These are phyloP conservation scores for Rhizophora mangle DNA, from an alignment of 345 rosid genomes.

Conservation along the genomic window DNA sequence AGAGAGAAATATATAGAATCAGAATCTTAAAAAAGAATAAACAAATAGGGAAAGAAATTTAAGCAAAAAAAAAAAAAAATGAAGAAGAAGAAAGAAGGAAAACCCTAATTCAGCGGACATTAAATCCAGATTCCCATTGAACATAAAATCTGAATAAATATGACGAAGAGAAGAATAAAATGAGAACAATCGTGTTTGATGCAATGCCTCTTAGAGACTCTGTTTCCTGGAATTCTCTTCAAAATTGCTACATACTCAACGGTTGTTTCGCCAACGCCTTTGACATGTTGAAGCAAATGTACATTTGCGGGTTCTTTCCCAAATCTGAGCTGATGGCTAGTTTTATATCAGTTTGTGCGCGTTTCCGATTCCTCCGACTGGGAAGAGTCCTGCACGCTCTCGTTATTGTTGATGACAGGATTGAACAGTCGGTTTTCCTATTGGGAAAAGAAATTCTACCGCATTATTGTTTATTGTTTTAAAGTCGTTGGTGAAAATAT, in stretches of 20 bases:
- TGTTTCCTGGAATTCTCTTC: slow-evolving; percentile 41
- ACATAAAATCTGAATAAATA: too few species aligned
- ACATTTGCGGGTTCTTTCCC: slow-evolving; percentile 36
- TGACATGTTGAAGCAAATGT: slow-evolving; percentile 36
- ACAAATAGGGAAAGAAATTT: too few species aligned
- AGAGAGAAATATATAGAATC: too few species aligned
- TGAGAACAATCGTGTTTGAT: slow-evolving; percentile 28
- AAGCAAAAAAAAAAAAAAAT: too few species aligned
- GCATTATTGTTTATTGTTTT: too few species aligned
- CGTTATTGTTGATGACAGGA: slow-evolving; percentile 36
- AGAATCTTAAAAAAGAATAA: too few species aligned
- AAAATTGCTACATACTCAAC: slow-evolving; percentile 34
- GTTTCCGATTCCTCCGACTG: slow-evolving; percentile 16
- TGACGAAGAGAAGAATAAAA: too few species aligned
- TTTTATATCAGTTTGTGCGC: slow-evolving; percentile 35
- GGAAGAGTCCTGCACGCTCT: slow-evolving; percentile 49
- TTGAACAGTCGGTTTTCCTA: slow-evolving; percentile 33
- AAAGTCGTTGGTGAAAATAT: too few species aligned
- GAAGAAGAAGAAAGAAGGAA: too few species aligned
- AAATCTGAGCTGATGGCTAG: slow-evolving; percentile 50
- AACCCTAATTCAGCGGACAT: too few species aligned
- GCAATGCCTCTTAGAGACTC: slow-evolving; percentile 43
- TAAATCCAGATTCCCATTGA: too few species aligned
- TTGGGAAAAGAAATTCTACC: too few species aligned
- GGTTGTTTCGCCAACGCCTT: slow-evolving; percentile 32